These are phyloP conservation scores for Pestalotiopsis sp. DNA, from an alignment of 2,329 filamentous ascomycete species.

Conservation along the genomic window DNA sequence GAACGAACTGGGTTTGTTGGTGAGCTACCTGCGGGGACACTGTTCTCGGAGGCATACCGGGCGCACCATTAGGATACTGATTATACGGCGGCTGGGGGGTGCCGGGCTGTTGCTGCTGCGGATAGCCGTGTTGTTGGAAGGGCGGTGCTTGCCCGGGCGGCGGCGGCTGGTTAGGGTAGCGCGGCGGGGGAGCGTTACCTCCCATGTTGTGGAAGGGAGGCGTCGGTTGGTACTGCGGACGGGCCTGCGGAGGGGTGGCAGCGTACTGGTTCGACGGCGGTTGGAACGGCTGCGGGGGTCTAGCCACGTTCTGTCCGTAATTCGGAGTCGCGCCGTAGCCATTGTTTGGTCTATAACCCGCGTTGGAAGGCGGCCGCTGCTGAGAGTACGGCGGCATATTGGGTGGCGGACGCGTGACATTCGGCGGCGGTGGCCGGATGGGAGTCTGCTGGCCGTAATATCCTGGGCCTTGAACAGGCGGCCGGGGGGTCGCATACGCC, in stretches of 20 bases:
- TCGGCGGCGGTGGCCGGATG: slow-evolving; percentile 34
- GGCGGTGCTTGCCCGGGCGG: slow-evolving; percentile 19
- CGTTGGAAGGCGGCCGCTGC: slow-evolving; percentile 35
- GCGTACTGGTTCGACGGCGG: slow-evolving; percentile 51
- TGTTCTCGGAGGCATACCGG: slow-evolving; percentile 25
- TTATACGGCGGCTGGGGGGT: slow-evolving; percentile 29
- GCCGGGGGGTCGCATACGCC: slow-evolving; percentile 49
- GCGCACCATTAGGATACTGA: slow-evolving; percentile 29
- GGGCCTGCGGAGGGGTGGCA: slow-evolving; percentile 41
- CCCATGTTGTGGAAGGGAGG: slow-evolving; percentile 39
- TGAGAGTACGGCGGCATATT: slow-evolving; percentile 36
- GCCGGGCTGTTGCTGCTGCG: slow-evolving; percentile 25
- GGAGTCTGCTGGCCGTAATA: slow-evolving; percentile 46
- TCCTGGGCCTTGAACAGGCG: slow-evolving; percentile 41
- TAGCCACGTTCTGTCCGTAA: slow-evolving; percentile 51
- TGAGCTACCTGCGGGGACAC: slow-evolving; percentile 31
- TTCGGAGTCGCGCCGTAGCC: slow-evolving; percentile 38
- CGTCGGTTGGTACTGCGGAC: slow-evolving; percentile 40
- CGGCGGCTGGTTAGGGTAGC: slow-evolving; percentile 27
- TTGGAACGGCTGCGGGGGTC: slow-evolving; percentile 50
- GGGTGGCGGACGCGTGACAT: slow-evolving; percentile 39
- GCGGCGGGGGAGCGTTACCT: slow-evolving; percentile 38
- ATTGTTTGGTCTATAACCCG: slow-evolving; percentile 51
- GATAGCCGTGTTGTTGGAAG: slow-evolving; percentile 25
- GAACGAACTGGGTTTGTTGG: slow-evolving; percentile 25